These are phyloP conservation scores for Pythium monospermum DNA, from an alignment of 352 stramenopile species.

Conservation along the genomic window DNA sequence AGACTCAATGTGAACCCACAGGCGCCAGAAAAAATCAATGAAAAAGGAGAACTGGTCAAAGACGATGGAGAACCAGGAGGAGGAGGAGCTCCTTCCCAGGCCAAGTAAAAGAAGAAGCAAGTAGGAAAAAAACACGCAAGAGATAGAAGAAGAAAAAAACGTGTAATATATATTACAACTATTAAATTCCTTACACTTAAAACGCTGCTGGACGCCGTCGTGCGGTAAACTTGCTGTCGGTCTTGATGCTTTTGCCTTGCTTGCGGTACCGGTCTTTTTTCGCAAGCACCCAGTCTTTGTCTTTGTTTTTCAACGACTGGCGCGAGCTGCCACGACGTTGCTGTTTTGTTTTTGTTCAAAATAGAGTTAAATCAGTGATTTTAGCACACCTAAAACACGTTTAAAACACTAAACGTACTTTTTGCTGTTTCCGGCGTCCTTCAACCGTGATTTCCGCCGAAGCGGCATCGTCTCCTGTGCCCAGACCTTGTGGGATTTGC, in stretches of 20 bases:
- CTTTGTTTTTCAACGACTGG: conserved; percentile 43
- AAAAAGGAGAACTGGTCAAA: conserved; percentile 75
- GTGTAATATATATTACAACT: conserved; percentile 56
- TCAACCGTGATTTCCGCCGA: conserved; percentile 66
- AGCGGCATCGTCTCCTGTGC: conserved; percentile 40
- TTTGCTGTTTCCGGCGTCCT: conserved; percentile 46
- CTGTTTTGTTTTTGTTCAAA: conserved; percentile 10
- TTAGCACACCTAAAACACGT: conserved; percentile 1
- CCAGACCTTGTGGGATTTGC: conserved; percentile 82
- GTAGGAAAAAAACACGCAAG: conserved; percentile 14
- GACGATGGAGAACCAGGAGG: conserved; percentile 22
- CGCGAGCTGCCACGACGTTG: conserved; percentile 48
- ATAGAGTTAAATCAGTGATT: not conserved
- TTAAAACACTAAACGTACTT: conserved; percentile 3
- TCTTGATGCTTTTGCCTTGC: conserved; percentile 96
- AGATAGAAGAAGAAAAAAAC: conserved; percentile 14
- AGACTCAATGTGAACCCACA: conserved; percentile 85
- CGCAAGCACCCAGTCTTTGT: conserved; percentile 95
- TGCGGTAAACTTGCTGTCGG: conserved; percentile 98
- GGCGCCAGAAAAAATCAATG: conserved; percentile 77
- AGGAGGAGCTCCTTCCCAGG: conserved; percentile 3
- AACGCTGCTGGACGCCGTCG: conserved; percentile 94
- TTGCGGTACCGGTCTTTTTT: conserved; percentile 98
- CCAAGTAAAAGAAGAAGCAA: conserved; percentile 11
- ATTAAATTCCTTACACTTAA: conserved; percentile 37